phyloP scores from a whole-genome alignment of 352 stramenopile species.

The Globisporangium nunn region DNA sequence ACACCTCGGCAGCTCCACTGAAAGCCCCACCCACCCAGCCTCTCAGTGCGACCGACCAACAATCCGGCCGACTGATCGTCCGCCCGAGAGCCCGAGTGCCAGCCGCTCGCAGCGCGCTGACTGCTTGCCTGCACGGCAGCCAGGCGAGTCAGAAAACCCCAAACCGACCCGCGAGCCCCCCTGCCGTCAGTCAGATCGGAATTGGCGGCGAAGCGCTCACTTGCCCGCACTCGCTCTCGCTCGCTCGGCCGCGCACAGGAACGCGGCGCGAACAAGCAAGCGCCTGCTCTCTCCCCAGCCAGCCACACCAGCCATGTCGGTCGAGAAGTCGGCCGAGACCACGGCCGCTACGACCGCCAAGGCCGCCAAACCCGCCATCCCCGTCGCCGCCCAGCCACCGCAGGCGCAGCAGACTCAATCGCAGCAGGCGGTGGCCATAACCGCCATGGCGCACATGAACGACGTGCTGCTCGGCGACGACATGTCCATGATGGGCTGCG shows the following conservation, averaged over 20 bases:
- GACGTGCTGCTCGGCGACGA: conserved; percentile 58
- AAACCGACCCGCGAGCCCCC: background rate
- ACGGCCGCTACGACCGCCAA: conserved; percentile 10
- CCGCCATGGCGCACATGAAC: conserved; percentile 16
- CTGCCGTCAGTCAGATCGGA: background rate
- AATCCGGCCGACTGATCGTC: background rate
- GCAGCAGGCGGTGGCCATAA: conserved; percentile 20
- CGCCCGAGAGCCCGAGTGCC: conserved; percentile 9
- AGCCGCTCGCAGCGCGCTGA: conserved; percentile 6
- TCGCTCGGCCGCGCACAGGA: background rate
- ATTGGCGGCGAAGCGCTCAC: background rate
- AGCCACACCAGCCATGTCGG: background rate
- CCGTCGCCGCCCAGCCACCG: conserved; percentile 8
- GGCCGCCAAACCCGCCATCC: conserved; percentile 8
- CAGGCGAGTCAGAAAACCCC: background rate
- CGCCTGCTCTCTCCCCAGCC: background rate
- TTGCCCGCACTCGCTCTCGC: background rate
- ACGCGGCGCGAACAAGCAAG: background rate
- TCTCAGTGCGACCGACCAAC: too few relatives aligned
- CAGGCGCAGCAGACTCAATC: background rate
- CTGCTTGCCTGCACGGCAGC: background rate
- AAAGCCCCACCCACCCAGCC: background rate
- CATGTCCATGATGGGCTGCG: conserved; percentile 61
- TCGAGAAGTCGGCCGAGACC: conserved; percentile 13
- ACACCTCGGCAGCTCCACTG: background rate